Evolutionary conservation across 495 filamentous ascomycete species (phyloP), one percentile per base, ranked within the genome.

Genomic region (Annulohypoxylon moriforme): DNA sequence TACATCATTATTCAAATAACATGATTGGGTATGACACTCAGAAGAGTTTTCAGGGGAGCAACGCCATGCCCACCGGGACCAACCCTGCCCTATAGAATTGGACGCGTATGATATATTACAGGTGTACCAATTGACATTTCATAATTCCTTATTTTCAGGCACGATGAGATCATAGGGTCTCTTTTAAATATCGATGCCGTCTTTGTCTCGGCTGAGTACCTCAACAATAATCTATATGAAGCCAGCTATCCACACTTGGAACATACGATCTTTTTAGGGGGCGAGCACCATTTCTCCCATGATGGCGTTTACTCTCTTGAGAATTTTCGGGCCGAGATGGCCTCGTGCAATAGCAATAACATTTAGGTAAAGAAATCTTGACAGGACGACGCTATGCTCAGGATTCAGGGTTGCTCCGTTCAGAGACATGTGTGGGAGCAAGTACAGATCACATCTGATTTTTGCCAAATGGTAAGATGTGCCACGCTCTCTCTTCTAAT

Each of bases 41-140:
- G 14, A 16, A 38, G 8, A 16, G 20, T 34, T 49, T 58, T 36
- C 20, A 58, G 63, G 63, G 42, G 49, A 11, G 3, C 3, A 16
- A 1, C n/a, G 34, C 20, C 14, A 24, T 29, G 40, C 63, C 63
- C 63, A 58, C 63, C 63, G 53, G 63, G 14, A 9, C 47, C 29
- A 49, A 49, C 42, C 27, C 16, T 40, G 14, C n/a, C 25, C 20
- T 9, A 46, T n/a, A 31, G 16, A 9, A 10, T 13, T 16, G 14
- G 38, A 42, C 38, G 14, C 38, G 14, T 42, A 16, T 16, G n/a
- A 4, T 42, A 42, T 42, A 14, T 42, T 16, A 42, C 10, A 47
- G 20, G 4, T 18, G 4, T 20, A 16, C 18, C 31, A 55, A 42
- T 56, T n/a, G n/a, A n/a, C 42, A 1, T 56, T 16, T 25, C 38